These are phyloP conservation scores for Penicillium occitanis DNA, from an alignment of 2,329 filamentous ascomycete genomes.

Conservation along the genomic window DNA sequence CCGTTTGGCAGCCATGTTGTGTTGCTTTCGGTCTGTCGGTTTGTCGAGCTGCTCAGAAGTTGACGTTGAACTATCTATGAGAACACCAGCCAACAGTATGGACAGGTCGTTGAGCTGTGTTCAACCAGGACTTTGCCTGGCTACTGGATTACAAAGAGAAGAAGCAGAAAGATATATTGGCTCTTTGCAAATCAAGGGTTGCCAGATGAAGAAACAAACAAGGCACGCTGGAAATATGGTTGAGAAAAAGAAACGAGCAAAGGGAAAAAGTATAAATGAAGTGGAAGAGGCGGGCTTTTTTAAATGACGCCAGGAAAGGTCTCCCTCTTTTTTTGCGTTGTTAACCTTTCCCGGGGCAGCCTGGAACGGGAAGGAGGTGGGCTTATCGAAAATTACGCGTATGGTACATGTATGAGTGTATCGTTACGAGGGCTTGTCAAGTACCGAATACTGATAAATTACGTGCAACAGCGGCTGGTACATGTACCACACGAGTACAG, in stretches of 20 bases:
- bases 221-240: neutral
- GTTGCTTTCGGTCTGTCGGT: slow-evolving; percentile 17
- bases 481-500: slow-evolving; percentile 7
- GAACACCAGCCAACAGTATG: neutral
- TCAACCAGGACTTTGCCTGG: neutral
- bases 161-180: slow-evolving; percentile 4
- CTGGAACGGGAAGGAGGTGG: slow-evolving; percentile 7
- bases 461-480: neutral
- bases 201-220: slow-evolving; percentile 6
- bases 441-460: slow-evolving; percentile 3
- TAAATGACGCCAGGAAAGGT: slow-evolving; percentile 8
- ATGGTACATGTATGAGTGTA: neutral
- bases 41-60: neutral
- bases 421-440: neutral
- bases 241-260: neutral
- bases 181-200: neutral
- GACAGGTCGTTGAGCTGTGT: neutral
- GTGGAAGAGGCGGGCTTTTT: slow-evolving; percentile 15
- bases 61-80: neutral
- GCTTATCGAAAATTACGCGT: slow-evolving; percentile 3
- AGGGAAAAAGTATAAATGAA: neutral
- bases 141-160: slow-evolving; percentile 1
- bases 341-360: neutral
- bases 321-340: neutral
- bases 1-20: slow-evolving; percentile 47